Base-by-base conservation (phyloP, 2,329 filamentous ascomycete species). In the Monilinia polystroma region DNA sequence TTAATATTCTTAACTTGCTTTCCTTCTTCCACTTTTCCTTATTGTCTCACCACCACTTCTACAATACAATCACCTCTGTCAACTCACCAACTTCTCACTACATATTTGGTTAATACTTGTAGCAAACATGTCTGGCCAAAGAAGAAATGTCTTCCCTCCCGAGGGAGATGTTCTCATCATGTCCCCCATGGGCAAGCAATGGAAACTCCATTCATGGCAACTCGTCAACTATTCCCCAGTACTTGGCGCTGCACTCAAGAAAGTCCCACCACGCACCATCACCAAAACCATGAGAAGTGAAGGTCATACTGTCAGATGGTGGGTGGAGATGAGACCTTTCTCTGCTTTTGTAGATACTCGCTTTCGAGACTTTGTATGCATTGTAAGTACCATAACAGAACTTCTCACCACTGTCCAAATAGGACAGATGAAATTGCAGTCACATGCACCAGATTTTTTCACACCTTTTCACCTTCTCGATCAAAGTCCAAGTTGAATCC, bases 151-250 rank as follows among this genome's bases (percentile, higher is more conserved):
- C 16, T 74, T 73, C 35, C 11, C 58, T 6, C 58, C 29, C 1
- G 72, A 73, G 53, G 73, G 69, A 1, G 73, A 76, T 64, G 71
- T 75, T 8, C 59, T 72, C 26, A 74, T 76, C 11, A 58, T 65
- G 4, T 72, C 72, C 2, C 69, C 68, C 5, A 68, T 68, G 20
- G 74, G 74, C 8, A 69, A 66, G 14, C 52, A 56, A 5, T 76
- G 74, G 74, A 72, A 72, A 35, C 62, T 75, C 1, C 69, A 74
- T 45, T 68, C 66, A 14, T 64, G 67, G 18, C 69, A 70, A 18
- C 62, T 75, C 5, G 52, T 41, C 16, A 68, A 72, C 45, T 65
- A 68, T 6, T 73, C 73, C 6, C 14, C 59, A 1, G 18, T 58
- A 14, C 64, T 75, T n/a, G 49, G 49, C 23, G 41, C 64, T 12